Evolutionary conservation across 495 filamentous ascomycete species (phyloP).

Genomic region (Lophiotrema nucula): DNA sequence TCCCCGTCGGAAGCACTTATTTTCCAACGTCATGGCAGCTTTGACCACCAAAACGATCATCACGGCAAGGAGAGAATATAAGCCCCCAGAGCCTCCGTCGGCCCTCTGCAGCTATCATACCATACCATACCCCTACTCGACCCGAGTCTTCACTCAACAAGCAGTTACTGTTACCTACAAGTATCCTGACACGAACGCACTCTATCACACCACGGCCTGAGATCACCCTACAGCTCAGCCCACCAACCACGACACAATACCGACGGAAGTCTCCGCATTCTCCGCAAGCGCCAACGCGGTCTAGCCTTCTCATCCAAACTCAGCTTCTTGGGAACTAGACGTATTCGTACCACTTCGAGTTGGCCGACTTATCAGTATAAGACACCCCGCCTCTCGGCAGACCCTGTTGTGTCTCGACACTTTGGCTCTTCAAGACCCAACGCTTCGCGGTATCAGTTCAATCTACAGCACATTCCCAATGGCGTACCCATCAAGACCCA

Average conservation of each 20-base stretch:
- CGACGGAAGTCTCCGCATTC: not conserved
- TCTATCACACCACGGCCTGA: not conserved
- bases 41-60: not conserved
- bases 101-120: not conserved
- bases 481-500: constrained; percentile 1
- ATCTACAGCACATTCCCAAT: too few relatives aligned
- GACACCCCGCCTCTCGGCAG: too few relatives aligned
- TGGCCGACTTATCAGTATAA: too few relatives aligned
- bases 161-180: not conserved
- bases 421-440: too few relatives aligned
- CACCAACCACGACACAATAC: constrained; percentile 3
- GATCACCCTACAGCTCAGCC: constrained; percentile 23
- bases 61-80: too few relatives aligned
- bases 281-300: not conserved
- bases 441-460: too few relatives aligned
- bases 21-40: constrained; percentile 22
- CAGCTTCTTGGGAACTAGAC: not conserved
- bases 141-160: too few relatives aligned
- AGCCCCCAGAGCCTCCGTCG: not conserved
- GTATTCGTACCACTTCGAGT: not conserved
- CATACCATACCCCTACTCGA: too few relatives aligned
- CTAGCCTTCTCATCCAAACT: too few relatives aligned
- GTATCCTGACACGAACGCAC: not conserved
- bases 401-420: too few relatives aligned
- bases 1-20: not conserved